phyloP scores from a whole-genome alignment of 257 asterid genomes.

The Salvia splendens region DNA sequence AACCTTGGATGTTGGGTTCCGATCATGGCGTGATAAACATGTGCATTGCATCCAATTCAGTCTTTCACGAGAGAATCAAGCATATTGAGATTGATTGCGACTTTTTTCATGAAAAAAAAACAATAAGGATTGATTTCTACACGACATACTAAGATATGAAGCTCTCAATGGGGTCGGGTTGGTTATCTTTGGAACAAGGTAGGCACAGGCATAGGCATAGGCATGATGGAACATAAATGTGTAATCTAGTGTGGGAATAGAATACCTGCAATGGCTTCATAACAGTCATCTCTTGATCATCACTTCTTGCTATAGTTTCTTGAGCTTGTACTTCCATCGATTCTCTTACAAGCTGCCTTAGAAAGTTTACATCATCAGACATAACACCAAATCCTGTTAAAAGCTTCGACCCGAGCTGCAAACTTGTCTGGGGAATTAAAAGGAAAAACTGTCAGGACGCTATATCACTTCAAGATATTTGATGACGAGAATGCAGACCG shows the following conservation, averaged over 20 bases:
- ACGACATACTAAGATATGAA: too few species aligned
- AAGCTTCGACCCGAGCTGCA: constrained; percentile 96
- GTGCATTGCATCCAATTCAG: too few species aligned
- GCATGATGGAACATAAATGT: too few species aligned
- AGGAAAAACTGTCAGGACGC: constrained; percentile 30
- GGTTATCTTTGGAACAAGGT: too few species aligned
- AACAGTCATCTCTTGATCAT: constrained; percentile 47
- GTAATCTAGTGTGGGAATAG: neutral
- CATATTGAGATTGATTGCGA: too few species aligned
- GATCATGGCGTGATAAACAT: too few species aligned
- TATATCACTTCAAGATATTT: neutral
- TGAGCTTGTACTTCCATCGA: constrained; percentile 97
- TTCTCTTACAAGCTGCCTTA: constrained; percentile 71
- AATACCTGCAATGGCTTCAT: constrained; percentile 89
- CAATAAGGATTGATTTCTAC: too few species aligned
- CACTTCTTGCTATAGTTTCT: constrained; percentile 56
- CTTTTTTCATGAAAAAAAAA: too few species aligned
- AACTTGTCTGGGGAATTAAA: constrained; percentile 65
- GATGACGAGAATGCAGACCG: constrained; percentile 9
- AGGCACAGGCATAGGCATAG: too few species aligned
- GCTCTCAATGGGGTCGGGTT: too few species aligned
- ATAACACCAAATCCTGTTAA: constrained; percentile 86
- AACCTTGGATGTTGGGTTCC: too few species aligned
- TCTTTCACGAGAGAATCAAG: too few species aligned
- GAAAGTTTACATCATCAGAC: constrained; percentile 88